Conservation (phyloP, 129 eudicot species). For the Saussurea involucrata region DNA sequence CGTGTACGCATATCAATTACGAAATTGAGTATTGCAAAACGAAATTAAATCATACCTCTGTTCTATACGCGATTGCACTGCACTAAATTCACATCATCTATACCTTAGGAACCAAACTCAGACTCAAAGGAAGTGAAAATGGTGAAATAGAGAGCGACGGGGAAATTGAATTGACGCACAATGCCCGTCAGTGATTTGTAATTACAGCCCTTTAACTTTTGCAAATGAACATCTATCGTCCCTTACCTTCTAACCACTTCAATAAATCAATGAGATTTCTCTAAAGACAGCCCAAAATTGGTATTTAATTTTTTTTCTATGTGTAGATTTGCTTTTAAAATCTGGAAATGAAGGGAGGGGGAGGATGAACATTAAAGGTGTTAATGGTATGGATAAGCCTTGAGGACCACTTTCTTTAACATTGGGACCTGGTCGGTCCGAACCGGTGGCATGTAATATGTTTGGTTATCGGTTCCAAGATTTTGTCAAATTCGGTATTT, state of each 20-base stretch:
- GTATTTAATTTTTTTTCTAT: no score
- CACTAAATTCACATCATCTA: neutral
- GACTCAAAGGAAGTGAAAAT: conserved; percentile 4
- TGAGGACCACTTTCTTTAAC: no score
- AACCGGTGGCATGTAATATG: no score
- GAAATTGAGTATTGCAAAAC: conserved; percentile 4
- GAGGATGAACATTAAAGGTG: no score
- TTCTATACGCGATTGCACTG: neutral
- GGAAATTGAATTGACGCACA: neutral
- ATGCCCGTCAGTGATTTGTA: neutral
- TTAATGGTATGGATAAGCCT: no score
- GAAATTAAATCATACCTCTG: conserved; percentile 22
- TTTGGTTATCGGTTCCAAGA: no score
- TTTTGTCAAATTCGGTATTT: no score
- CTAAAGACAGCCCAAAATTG: no score
- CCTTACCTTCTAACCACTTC: neutral
- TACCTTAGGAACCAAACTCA: neutral
- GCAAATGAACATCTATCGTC: neutral
- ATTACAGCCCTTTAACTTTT: conserved; percentile 1
- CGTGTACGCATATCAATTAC: neutral
- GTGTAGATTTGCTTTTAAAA: no score
- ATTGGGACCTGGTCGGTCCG: no score
- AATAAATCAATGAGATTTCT: no score
- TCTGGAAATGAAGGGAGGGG: no score
- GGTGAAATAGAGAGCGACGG: neutral